A percentile compares a stretch with the other conserved stretches of the same genome.
Conservation (phyloP, 2,329 filamentous ascomycete genomes). For the Clonostachys byssicola region DNA sequence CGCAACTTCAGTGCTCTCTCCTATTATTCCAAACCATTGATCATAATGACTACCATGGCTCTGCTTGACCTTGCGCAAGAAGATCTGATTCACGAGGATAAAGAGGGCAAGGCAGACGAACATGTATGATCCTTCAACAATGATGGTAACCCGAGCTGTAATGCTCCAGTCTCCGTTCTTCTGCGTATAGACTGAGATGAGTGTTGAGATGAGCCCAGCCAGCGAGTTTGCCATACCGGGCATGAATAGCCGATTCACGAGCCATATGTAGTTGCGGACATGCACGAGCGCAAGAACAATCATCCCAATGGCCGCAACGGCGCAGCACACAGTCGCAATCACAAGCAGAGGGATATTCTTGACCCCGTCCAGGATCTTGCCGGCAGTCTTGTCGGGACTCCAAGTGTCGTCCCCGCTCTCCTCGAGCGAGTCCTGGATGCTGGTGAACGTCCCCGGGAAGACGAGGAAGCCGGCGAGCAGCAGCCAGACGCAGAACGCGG, state of each 20-base stretch:
- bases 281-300: slow-evolving; percentile 36
- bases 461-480: slow-evolving; percentile 48
- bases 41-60: slow-evolving; percentile 16
- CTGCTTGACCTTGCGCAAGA: slow-evolving; percentile 20
- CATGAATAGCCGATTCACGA: slow-evolving; percentile 45
- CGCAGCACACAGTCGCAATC: slow-evolving; percentile 35
- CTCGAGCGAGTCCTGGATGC: slow-evolving; percentile 19
- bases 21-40: neutral
- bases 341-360: slow-evolving; percentile 33
- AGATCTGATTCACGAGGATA: slow-evolving; percentile 19
- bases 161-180: slow-evolving; percentile 37
- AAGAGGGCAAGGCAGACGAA: slow-evolving; percentile 18
- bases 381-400: slow-evolving; percentile 9
- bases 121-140: slow-evolving; percentile 24
- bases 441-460: slow-evolving; percentile 46
- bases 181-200: slow-evolving; percentile 44
- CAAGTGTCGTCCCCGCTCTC: slow-evolving; percentile 6
- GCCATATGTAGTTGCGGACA: slow-evolving; percentile 47
- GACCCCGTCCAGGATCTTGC: slow-evolving; percentile 14
- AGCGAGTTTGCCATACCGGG: slow-evolving; percentile 38
- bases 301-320: slow-evolving; percentile 25
- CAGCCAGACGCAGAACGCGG: slow-evolving; percentile 33
- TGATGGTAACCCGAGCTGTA: slow-evolving; percentile 28
- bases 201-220: slow-evolving; percentile 42
- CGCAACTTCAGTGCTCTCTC: neutral